Evolutionary conservation across 2,329 filamentous ascomycete genomes (phyloP).

Genomic region (Neopestalotiopsis sp.): DNA sequence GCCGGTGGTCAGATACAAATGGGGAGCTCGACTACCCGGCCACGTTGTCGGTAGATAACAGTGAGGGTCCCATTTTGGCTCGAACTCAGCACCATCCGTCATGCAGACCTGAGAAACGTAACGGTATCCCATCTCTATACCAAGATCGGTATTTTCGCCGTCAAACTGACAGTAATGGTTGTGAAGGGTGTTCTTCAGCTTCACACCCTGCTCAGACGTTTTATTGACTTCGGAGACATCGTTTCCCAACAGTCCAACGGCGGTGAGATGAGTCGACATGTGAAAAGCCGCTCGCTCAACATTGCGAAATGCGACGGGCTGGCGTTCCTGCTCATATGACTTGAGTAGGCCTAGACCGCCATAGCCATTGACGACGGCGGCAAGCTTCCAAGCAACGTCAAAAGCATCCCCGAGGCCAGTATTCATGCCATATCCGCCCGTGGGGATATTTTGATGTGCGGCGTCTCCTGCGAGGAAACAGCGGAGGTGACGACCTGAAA

Average conservation of each 20-base stretch:
- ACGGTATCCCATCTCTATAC: not conserved
- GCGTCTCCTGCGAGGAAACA: not conserved
- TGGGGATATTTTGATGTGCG: not conserved
- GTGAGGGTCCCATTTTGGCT: not conserved
- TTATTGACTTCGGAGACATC: not conserved
- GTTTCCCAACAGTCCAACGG: not conserved
- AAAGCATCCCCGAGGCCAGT: constrained; percentile 42
- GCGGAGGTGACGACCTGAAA: not conserved
- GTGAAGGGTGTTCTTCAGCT: not conserved
- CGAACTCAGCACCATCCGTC: not conserved
- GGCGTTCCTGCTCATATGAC: constrained; percentile 46
- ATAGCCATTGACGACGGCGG: constrained; percentile 35
- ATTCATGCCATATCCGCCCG: constrained; percentile 15
- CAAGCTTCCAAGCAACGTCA: constrained; percentile 50
- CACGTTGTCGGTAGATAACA: not conserved
- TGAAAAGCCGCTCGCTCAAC: not conserved
- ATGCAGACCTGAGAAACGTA: not conserved
- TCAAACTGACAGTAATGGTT: not conserved
- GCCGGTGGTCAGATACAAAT: not conserved
- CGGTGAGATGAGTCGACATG: not conserved
- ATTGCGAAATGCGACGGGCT: constrained; percentile 35
- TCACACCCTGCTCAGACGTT: not conserved
- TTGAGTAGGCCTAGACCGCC: constrained; percentile 34
- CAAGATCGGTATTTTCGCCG: not conserved
- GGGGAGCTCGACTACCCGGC: not conserved